Conservation (phyloP, 116 monocot genomes). For the Dioscorea cayenensis region DNA sequence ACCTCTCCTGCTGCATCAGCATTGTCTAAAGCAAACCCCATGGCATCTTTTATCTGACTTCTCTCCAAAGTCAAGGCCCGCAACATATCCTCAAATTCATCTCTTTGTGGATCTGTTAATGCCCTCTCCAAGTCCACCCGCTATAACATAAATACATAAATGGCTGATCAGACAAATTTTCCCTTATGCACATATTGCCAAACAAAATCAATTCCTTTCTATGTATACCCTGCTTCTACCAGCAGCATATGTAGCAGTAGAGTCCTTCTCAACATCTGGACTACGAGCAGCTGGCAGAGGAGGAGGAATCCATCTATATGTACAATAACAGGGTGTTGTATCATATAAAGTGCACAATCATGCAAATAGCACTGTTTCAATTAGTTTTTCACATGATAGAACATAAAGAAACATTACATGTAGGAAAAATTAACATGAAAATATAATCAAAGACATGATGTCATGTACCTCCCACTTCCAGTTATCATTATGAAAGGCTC, state of each 20-base stretch:
- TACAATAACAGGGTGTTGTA: slow-evolving; percentile 1
- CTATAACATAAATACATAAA: slow-evolving; percentile 20
- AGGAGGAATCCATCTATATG: slow-evolving; percentile 88
- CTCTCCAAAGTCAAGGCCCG: slow-evolving; percentile 93
- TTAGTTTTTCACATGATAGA: background rate
- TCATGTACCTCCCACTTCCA: slow-evolving; percentile 93
- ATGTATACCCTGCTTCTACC: slow-evolving; percentile 82
- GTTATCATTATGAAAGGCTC: slow-evolving; percentile 99
- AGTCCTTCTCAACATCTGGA: slow-evolving; percentile 86
- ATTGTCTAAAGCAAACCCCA: slow-evolving; percentile 99
- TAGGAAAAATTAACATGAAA: background rate
- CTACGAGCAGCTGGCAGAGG: slow-evolving; percentile 54
- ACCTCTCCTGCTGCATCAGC: slow-evolving; percentile 99
- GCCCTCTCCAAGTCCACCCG: slow-evolving; percentile 87
- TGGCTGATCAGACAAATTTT: background rate
- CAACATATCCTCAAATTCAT: slow-evolving; percentile 99
- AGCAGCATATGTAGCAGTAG: slow-evolving; percentile 65
- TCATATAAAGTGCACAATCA: background rate
- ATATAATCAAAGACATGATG: background rate
- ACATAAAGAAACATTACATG: no score
- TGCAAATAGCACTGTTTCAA: background rate
- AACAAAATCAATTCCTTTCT: background rate
- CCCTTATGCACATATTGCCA: background rate
- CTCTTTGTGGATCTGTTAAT: slow-evolving; percentile 93
- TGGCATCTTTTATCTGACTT: slow-evolving; percentile 91